Conservation (phyloP, 192 early-diverging fungal species). For the Podochytrium sp. region DNA sequence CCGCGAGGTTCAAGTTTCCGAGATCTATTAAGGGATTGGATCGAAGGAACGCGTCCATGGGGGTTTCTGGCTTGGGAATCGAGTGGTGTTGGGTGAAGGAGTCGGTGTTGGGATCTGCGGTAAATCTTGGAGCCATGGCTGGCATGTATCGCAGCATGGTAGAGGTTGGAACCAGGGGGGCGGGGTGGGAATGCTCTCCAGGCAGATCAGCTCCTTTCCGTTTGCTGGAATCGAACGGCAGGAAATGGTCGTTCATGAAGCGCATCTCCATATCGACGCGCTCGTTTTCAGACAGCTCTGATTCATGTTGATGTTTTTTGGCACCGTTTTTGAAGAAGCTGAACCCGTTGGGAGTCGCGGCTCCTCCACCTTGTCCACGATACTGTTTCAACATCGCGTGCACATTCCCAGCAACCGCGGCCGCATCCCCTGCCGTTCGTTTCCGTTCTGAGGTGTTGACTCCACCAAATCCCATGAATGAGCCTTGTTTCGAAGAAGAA, state of each 20-base stretch:
- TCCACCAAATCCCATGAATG: background rate
- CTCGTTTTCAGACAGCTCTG: conserved; percentile 1
- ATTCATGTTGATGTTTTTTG: background rate
- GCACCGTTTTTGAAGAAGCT: background rate
- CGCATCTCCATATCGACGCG: conserved; percentile 2
- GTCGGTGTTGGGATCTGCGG: no score
- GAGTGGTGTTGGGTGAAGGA: background rate
- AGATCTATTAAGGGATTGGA: background rate
- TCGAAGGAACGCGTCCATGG: background rate
- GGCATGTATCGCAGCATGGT: no score
- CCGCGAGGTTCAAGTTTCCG: no score
- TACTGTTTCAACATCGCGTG: conserved; percentile 9
- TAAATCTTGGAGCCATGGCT: no score
- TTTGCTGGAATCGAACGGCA: conserved; percentile 3
- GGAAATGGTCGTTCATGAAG: conserved; percentile 15
- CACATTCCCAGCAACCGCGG: conserved; percentile 10
- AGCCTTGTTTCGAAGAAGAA: background rate
- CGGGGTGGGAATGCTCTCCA: no score
- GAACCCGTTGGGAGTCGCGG: background rate
- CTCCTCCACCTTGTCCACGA: background rate
- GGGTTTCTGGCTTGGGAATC: background rate
- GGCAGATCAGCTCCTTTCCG: no score
- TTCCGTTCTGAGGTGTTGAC: background rate
- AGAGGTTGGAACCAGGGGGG: no score
- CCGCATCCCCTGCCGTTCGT: conserved; percentile 6